Percentiles rank a stretch among this genome's conserved stretches.
Evolutionary conservation across 1,139 yeast species (phyloP).

Genomic region (Pneumocystis wakefieldiae): DNA sequence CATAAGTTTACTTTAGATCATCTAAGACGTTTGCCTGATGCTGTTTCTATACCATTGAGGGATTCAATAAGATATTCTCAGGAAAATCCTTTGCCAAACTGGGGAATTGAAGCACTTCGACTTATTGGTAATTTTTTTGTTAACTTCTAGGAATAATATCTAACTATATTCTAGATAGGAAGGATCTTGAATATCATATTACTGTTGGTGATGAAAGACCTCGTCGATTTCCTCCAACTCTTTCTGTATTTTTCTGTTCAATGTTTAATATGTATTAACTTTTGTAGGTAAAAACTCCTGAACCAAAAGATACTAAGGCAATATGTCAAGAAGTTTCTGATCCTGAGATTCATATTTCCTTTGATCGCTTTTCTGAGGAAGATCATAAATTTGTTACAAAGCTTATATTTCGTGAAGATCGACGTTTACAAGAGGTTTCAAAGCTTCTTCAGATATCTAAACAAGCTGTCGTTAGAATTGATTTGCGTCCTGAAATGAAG

Average conservation of each 20-base stretch:
- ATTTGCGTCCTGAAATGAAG: slow-evolving; percentile 5
- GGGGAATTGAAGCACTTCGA: slow-evolving; percentile 31
- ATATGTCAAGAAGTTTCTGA: slow-evolving; percentile 5
- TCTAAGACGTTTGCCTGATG: slow-evolving; percentile 50
- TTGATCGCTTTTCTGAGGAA: slow-evolving; percentile 30
- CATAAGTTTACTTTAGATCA: neutral
- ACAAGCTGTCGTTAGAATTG: slow-evolving; percentile 30
- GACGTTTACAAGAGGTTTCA: slow-evolving; percentile 67
- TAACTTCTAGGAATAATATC: neutral
- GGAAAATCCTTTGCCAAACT: slow-evolving; percentile 31
- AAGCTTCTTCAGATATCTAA: slow-evolving; percentile 55
- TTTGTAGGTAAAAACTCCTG: slow-evolving; percentile 1
- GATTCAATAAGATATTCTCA: slow-evolving; percentile 36
- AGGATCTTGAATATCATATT: neutral
- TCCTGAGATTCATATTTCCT: slow-evolving; percentile 18
- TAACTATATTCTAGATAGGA: neutral
- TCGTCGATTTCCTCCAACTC: neutral
- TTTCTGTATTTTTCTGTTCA: slow-evolving; percentile 40
- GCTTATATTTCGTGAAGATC: slow-evolving; percentile 58
- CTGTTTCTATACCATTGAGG: slow-evolving; percentile 50
- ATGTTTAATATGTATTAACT: slow-evolving; percentile 17
- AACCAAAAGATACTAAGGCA: slow-evolving; percentile 10
- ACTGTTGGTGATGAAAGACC: neutral
- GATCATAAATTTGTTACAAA: slow-evolving; percentile 19
- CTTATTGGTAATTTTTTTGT: slow-evolving; percentile 33